A percentile compares a stretch with the other conserved stretches of the same genome.
phyloP scores from a whole-genome alignment of 371 early-diverging fungal species.

The Chytridiales sp. region DNA sequence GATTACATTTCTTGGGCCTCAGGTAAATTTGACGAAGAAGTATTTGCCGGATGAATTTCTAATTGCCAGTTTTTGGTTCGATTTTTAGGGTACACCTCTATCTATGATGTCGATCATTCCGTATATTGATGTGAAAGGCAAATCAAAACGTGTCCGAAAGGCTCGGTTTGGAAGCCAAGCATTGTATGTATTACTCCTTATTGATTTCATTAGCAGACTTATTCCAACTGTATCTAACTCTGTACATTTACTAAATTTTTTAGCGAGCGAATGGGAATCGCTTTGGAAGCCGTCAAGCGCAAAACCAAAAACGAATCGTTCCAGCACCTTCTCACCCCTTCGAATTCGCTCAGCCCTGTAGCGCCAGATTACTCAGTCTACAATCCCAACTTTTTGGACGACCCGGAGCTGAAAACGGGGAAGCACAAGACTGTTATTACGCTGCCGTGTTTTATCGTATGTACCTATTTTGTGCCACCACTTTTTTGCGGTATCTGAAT shows the following conservation, averaged over 20 bases:
- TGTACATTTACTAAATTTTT: conserved; percentile 2
- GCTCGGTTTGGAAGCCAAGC: conserved; percentile 30
- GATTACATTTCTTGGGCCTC: conserved; percentile 3
- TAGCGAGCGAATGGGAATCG: conserved; percentile 38
- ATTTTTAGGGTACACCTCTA: conserved; percentile 27
- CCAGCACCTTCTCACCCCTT: conserved; percentile 35
- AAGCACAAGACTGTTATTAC: conserved; percentile 58
- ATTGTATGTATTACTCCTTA: conserved; percentile 19
- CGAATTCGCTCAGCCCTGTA: conserved; percentile 31
- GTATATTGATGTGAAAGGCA: conserved; percentile 20
- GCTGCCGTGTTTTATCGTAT: conserved; percentile 59
- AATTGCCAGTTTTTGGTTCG: background rate
- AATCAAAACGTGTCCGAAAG: conserved; percentile 21
- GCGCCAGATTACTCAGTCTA: conserved; percentile 37
- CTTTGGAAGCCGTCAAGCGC: conserved; percentile 38
- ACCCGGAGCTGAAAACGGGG: conserved; percentile 64
- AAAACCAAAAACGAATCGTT: conserved; percentile 43
- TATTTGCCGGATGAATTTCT: background rate
- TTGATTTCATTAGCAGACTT: background rate
- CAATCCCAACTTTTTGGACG: conserved; percentile 59
- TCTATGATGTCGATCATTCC: conserved; percentile 38
- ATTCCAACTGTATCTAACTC: background rate
- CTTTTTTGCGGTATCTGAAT: background rate
- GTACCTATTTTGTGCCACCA: too few relatives aligned
- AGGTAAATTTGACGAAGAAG: background rate